Evolutionary conservation across 306 rosid genomes (phyloP).

Genomic region (Bauhinia variegata): DNA sequence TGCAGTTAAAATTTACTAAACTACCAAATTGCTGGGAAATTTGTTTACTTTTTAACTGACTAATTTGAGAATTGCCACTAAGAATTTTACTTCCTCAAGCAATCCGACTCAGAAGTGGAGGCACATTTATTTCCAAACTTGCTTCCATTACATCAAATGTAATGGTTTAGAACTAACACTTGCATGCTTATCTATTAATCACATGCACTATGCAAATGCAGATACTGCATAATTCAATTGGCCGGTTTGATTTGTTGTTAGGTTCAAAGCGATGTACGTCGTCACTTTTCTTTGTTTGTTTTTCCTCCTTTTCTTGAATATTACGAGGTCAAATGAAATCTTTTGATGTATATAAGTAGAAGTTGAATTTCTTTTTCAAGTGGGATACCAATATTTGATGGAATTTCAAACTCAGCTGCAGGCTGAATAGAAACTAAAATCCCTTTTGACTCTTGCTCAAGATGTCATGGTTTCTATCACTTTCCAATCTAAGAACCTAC

Average conservation of each 20-base stretch:
- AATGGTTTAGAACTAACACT: constrained; percentile 12
- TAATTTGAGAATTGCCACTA: neutral
- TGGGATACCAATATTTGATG: too few relatives aligned
- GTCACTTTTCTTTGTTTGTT: neutral
- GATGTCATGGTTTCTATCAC: neutral
- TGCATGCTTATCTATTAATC: too few relatives aligned
- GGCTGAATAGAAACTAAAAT: neutral
- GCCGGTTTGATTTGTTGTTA: constrained; percentile 27
- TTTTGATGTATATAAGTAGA: neutral
- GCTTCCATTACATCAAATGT: neutral
- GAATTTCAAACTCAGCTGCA: neutral
- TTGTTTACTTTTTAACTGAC: neutral
- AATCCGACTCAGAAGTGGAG: neutral
- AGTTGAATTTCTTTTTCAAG: neutral
- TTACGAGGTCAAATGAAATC: neutral
- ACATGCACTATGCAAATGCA: too few relatives aligned
- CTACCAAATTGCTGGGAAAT: neutral
- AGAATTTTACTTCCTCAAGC: constrained; percentile 10
- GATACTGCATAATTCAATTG: constrained; percentile 9
- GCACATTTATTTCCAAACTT: neutral
- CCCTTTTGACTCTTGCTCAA: neutral
- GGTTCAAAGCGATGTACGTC: constrained; percentile 48
- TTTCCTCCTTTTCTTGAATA: neutral
- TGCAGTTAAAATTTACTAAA: neutral
- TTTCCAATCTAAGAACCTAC: constrained; percentile 42